Percentiles rank a stretch among this genome's conserved stretches.
Conservation (phyloP, 2,329 filamentous ascomycete species). For the Cladosporium sp. region DNA sequence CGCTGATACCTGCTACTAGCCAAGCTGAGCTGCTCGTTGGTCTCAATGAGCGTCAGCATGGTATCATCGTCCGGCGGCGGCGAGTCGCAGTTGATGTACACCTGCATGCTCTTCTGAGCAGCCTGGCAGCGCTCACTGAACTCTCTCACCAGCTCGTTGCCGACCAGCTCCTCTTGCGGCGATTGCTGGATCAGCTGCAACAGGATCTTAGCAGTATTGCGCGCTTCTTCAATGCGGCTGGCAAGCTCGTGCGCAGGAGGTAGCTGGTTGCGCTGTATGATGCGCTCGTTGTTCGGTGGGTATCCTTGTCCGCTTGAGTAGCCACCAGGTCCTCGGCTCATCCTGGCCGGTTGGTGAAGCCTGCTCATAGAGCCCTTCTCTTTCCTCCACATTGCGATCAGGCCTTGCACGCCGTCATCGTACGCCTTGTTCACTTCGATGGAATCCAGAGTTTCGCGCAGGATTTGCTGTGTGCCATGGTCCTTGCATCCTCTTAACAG, state of each 20-base stretch:
- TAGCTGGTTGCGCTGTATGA: constrained; percentile 30
- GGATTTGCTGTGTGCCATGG: constrained; percentile 76
- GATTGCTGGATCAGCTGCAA: constrained; percentile 89
- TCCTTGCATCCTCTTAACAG: constrained; percentile 72
- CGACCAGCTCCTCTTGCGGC: constrained; percentile 70
- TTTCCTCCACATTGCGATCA: constrained; percentile 86
- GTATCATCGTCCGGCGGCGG: constrained; percentile 89
- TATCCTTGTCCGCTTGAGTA: constrained; percentile 2
- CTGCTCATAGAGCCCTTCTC: constrained; percentile 63
- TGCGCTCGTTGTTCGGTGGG: constrained; percentile 12
- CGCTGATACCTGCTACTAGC: constrained; percentile 83
- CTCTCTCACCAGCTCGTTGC: constrained; percentile 88
- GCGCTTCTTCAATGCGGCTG: constrained; percentile 83
- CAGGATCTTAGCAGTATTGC: constrained; percentile 87
- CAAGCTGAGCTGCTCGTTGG: constrained; percentile 85
- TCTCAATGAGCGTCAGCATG: constrained; percentile 89
- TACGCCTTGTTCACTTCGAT: constrained; percentile 71
- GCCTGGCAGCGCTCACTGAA: constrained; percentile 84
- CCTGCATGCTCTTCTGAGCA: constrained; percentile 79
- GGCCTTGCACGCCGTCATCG: constrained; percentile 70
- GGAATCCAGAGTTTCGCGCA: constrained; percentile 81
- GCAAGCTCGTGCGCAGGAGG: constrained; percentile 77
- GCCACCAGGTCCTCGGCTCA: constrained; percentile 17
- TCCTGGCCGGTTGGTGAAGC: constrained; percentile 23
- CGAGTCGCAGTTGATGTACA: constrained; percentile 78